phyloP scores from a whole-genome alignment of 2,329 filamentous ascomycete genomes.

The Sclerotiophoma versabilis region DNA sequence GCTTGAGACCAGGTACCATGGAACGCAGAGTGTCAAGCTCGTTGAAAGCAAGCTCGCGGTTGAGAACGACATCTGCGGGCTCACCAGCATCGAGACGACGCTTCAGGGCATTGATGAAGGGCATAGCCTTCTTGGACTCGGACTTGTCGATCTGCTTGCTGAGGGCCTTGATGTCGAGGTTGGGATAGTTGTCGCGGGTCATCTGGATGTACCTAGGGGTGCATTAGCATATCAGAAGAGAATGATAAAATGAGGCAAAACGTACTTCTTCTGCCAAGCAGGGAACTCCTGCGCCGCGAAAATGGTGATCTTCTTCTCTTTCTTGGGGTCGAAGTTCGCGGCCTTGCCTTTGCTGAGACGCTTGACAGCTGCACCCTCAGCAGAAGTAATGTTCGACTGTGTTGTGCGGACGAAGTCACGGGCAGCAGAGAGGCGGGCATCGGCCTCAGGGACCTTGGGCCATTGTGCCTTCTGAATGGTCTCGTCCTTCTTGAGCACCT shows the following conservation, averaged over 20 bases:
- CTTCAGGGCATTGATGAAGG: slow-evolving; percentile 89
- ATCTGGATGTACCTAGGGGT: slow-evolving; percentile 41
- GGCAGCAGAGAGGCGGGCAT: slow-evolving; percentile 75
- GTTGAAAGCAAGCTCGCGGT: slow-evolving; percentile 85
- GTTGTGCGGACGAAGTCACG: slow-evolving; percentile 81
- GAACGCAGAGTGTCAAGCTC: slow-evolving; percentile 77
- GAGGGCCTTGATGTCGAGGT: slow-evolving; percentile 81
- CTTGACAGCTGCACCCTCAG: slow-evolving; percentile 83
- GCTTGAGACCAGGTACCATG: slow-evolving; percentile 82
- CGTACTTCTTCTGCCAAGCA: slow-evolving; percentile 89
- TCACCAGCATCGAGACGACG: slow-evolving; percentile 74
- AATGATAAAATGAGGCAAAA: slow-evolving; percentile 45
- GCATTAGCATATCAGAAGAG: background rate
- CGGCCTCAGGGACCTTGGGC: slow-evolving; percentile 71
- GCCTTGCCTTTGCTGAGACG: slow-evolving; percentile 93
- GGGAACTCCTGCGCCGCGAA: slow-evolving; percentile 83
- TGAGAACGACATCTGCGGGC: slow-evolving; percentile 74
- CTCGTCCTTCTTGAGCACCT: slow-evolving; percentile 78
- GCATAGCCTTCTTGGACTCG: slow-evolving; percentile 98
- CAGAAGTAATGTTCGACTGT: slow-evolving; percentile 80
- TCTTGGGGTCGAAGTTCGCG: slow-evolving; percentile 83
- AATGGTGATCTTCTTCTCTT: slow-evolving; percentile 89
- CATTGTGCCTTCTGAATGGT: slow-evolving; percentile 82
- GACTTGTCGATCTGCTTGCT: slow-evolving; percentile 81
- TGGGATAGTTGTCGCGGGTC: slow-evolving; percentile 36